Evolutionary conservation across 768 basidiomycete species (phyloP), one percentile per base, ranked within the genome.

Genomic region (Lactarius sp.): DNA sequence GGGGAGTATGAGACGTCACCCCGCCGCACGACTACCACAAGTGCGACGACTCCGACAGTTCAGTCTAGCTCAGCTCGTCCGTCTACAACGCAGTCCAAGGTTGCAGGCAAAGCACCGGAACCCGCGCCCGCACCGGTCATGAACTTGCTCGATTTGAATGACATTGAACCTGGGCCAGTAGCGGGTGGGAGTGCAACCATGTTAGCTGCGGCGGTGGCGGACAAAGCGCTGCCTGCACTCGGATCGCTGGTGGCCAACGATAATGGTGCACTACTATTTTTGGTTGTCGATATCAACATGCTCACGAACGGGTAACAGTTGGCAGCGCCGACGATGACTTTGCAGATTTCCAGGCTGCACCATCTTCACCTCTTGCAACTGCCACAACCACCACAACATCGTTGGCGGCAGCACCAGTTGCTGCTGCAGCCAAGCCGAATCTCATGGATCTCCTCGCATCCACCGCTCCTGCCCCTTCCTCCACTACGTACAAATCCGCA

Each of bases 331-430:
- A 90, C 69, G 92, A 94, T 66, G 92, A 94, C 55, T 94, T 94
- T 68, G 85, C 83, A 56, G 92, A 93, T 72, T 94, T 94, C 78
- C 87, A 91, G 73, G 85, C 83, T 20, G 89, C 87, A 2, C 88
- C 88, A 18, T 70, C 77, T 14, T 75, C 75, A 9, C 80, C 67
- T 71, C 86, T 63, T 79, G 83, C 79, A 78, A 79, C 51, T 76
- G 85, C 76, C 73, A 83, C 59, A 76, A 73, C 46, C 60, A 77
- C 14, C 72, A 72, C 16, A 71, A 78, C 20, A 68, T 44, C 69
- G 27, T 34, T 44, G 33, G n/a, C 63, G 1, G n/a, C 61, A 16
- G 36, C 56, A 10, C 55, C 67, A 1, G 52, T 37, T 34, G 27
- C 36, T 31, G 49, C 46, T 5, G 10, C 44, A 42, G 13, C 58